Base-by-base conservation (phyloP, 257 asterid species). In the Catharanthus roseus region DNA sequence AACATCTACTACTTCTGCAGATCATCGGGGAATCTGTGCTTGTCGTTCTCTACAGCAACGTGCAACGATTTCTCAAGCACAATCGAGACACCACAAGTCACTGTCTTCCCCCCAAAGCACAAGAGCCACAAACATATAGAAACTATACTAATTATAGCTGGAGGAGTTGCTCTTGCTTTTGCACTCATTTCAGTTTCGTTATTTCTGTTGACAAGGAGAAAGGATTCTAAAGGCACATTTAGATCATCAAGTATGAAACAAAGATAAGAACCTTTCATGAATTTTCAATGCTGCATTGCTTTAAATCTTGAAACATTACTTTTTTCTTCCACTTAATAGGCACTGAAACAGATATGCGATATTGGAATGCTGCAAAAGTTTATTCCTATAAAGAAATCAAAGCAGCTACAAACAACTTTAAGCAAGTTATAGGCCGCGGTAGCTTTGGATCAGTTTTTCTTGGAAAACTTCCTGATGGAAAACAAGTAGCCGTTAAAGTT, bases 361-460 rank as follows among this genome's bases (percentile, higher is more conserved):
- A 79, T 72, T 86, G 93, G 95, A 86, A 85, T 65, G 83, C 89
- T 29, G 89, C 93, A 69, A 89, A 85, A 81, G 78, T 78, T 45
- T 90, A 87, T 62, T 87, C 88, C 56, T 90, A 85, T 82, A 90
- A 85, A 74, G 98, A 90, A 81, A 90, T 93, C 69, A 90, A 85
- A 83, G 60, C 87, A 78, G 86, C 88, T 41, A 90, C 98, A 65
- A 87, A 79, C 85, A 86, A 93, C 83, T 93, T 93, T 79, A 93
- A 84, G 85, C 83, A 87, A 79, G 85, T 80, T 47, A 80, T 90
- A 12, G 98, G 98, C 10, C 90, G 92, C 2, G 98, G 98, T 60
- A 89, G 98, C 73, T 93, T 89, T n/a, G 97, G 98, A 31, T 77
- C 95, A 36, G 95, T 93, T 64, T 93, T 87, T 57, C 80, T 72